Base-by-base conservation (phyloP, 768 basidiomycete genomes). In the Solioccasus polychromus region DNA sequence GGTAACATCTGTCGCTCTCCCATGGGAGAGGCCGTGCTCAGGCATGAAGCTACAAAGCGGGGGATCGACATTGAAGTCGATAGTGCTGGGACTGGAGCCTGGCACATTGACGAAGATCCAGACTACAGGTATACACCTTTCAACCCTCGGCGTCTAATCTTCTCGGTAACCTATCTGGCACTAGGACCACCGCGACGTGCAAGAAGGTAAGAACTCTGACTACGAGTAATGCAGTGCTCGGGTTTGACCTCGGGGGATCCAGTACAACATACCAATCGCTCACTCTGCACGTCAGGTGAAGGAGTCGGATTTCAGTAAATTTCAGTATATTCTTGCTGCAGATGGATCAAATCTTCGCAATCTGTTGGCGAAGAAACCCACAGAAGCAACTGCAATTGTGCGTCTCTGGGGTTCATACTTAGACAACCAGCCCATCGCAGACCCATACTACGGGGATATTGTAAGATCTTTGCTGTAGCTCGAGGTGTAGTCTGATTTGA, bases 1-100 rank as follows among this genome's bases (percentile, higher is more conserved):
- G 88, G 88, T 11, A 91, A 91, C 61, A 90, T 91, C 47, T 91
- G 91, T 61, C 83, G 92, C 26, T 92, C 89, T 19, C 92, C 92
- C 0, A 90, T 95, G 82, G 92, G 91, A 24, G 90, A 93, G 68
- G 92, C 91, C 2, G 88, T 94, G 19, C 74, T 94, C 24, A 73
- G 69, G 48, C 75, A 89, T 43, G 75, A 81, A 46, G 88, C 86
- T 8, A 67, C 72, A 39, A 75, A 82, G 55, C 80, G 87, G 26
- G 80, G 80, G 11, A 58, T 89, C 31, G 75, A 83, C 39, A 73
- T 93, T 50, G 57, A 64, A 11, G 85, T 93, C 24, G 90, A 93
- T 55, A 91, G 88, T 40, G 87, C 85, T 54, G 92, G 92, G 2
- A 95, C 91, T 1, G 82, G 80, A 9, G 84, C 78, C 12, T 94